Conservation (phyloP, 2,329 filamentous ascomycete genomes). For the Colletotrichum eremochloae region DNA sequence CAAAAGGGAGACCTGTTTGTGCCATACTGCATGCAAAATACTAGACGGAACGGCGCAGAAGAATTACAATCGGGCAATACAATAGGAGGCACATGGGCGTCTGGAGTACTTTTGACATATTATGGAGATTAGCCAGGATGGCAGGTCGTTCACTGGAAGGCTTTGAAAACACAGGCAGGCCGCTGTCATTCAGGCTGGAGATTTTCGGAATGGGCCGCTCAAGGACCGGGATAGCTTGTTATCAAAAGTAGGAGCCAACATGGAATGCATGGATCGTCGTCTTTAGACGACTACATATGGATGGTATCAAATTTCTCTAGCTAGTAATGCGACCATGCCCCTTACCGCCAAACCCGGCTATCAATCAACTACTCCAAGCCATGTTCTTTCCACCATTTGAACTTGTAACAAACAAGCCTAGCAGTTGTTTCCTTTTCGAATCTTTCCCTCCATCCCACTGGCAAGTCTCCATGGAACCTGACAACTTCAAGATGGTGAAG, state of each 20-base stretch:
- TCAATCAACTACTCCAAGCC: conserved; percentile 35
- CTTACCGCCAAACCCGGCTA: not conserved
- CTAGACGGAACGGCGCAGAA: not conserved
- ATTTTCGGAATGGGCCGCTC: too few relatives aligned
- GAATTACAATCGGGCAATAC: not conserved
- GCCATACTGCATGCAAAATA: not conserved
- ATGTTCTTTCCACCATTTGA: conserved; percentile 38
- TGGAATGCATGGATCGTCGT: too few relatives aligned
- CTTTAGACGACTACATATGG: not conserved
- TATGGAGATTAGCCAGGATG: too few relatives aligned
- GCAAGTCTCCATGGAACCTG: conserved; percentile 28
- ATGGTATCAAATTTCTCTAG: not conserved
- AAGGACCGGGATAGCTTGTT: too few relatives aligned
- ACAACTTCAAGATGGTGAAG: conserved; percentile 27
- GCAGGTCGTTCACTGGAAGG: not conserved
- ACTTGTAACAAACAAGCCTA: conserved; percentile 13
- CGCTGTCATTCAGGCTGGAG: too few relatives aligned
- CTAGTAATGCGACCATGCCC: too few relatives aligned
- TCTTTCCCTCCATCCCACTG: conserved; percentile 25
- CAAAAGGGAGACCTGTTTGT: not conserved
- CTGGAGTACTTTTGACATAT: not conserved
- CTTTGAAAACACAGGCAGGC: too few relatives aligned
- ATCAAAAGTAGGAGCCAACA: too few relatives aligned
- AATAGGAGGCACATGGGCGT: not conserved
- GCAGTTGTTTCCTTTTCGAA: conserved; percentile 23